phyloP scores from a whole-genome alignment of 2,329 filamentous ascomycete genomes.

The Xylaria sp. region DNA sequence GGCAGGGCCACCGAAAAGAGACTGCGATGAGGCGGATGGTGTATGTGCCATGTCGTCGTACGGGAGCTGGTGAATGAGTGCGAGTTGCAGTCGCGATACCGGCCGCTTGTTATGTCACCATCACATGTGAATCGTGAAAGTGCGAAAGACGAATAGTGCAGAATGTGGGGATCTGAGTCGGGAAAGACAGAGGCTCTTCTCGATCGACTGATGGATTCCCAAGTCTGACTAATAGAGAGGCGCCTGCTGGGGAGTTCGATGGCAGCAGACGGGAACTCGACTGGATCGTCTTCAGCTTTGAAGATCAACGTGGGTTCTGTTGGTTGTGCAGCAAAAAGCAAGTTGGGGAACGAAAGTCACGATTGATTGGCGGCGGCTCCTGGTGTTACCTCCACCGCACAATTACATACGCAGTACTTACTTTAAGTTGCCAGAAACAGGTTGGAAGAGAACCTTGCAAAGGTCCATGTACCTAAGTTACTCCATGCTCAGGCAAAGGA shows the following conservation, averaged over 20 bases:
- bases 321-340: background rate
- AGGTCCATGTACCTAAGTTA: too few relatives aligned
- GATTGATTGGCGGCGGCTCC: background rate
- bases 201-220: too few relatives aligned
- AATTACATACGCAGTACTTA: background rate
- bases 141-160: background rate
- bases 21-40: constrained; percentile 32
- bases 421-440: background rate
- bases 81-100: constrained; percentile 5
- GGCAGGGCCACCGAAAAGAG: constrained; percentile 42
- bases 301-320: constrained; percentile 5
- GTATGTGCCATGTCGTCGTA: constrained; percentile 37
- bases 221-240: background rate
- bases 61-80: background rate
- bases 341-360: background rate
- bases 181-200: background rate
- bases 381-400: background rate
- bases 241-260: background rate
- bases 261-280: background rate
- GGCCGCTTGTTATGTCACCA: constrained; percentile 17
- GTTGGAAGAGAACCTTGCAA: too few relatives aligned
- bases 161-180: background rate
- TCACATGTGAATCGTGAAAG: constrained; percentile 20
- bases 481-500: too few relatives aligned
- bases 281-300: background rate